These are phyloP conservation scores for Trypethelium eluteriae DNA, from an alignment of 495 filamentous ascomycete genomes.

Conservation along the genomic window DNA sequence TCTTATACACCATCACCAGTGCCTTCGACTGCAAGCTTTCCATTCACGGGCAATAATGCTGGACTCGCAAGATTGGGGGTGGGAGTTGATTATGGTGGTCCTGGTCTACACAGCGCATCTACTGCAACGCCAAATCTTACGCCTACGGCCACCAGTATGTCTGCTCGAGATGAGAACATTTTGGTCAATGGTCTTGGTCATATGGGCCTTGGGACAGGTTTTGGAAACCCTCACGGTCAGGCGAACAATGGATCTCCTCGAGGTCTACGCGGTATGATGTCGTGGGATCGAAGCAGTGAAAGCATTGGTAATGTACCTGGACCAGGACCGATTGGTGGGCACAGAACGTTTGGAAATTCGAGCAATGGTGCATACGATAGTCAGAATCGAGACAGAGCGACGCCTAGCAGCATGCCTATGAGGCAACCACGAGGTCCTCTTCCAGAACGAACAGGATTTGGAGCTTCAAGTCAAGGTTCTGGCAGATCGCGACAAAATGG, in stretches of 20 bases:
- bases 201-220: conserved; percentile 54
- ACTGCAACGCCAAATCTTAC: conserved; percentile 63
- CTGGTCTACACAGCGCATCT: conserved; percentile 50
- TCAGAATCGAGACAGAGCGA: conserved; percentile 31
- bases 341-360: conserved; percentile 63
- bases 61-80: conserved; percentile 36
- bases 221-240: conserved; percentile 35
- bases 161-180: conserved; percentile 57
- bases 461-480: conserved; percentile 15
- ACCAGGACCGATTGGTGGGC: conserved; percentile 73
- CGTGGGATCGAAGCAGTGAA: conserved; percentile 55
- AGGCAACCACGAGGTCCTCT: conserved; percentile 76
- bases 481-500: conserved; percentile 62
- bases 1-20: conserved; percentile 93
- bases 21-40: conserved; percentile 80
- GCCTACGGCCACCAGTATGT: conserved; percentile 62
- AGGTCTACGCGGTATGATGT: conserved; percentile 58
- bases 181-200: conserved; percentile 61
- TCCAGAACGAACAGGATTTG: conserved; percentile 70
- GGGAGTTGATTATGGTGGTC: conserved; percentile 29
- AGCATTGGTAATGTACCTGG: conserved; percentile 39
- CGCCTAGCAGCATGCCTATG: conserved; percentile 47
- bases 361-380: conserved; percentile 59
- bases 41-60: conserved; percentile 56
- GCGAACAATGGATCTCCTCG: conserved; percentile 48